Conservation (phyloP, 345 rosid genomes). For the Syzygium grande region DNA sequence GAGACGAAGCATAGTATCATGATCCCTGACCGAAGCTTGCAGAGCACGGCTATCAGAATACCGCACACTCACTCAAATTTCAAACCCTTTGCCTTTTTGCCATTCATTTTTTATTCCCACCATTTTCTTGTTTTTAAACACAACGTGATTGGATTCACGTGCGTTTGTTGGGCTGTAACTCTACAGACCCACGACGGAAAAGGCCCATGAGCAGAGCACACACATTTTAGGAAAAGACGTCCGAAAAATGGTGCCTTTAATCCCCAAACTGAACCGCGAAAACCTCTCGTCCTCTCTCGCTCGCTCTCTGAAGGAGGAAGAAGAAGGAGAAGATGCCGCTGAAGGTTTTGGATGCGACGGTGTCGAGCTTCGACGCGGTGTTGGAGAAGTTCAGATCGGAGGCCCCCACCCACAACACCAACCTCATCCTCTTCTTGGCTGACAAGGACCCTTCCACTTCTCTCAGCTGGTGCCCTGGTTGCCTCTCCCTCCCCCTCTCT, state of each 20-base stretch:
- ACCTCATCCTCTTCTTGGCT: constrained; percentile 72
- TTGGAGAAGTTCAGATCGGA: constrained; percentile 48
- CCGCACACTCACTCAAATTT: neutral
- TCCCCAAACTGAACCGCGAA: neutral
- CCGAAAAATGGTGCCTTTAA: neutral
- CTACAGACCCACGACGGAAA: neutral
- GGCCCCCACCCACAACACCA: constrained; percentile 45
- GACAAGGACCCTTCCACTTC: constrained; percentile 69
- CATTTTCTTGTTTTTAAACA: neutral
- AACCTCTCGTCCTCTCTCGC: neutral
- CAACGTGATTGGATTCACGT: neutral
- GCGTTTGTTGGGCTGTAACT: neutral
- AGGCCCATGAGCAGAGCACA: neutral
- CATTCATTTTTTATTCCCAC: neutral
- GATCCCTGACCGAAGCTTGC: neutral
- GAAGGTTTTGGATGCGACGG: constrained; percentile 43
- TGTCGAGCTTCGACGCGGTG: constrained; percentile 38
- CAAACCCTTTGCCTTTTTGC: neutral
- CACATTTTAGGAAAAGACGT: neutral
- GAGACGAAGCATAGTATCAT: neutral
- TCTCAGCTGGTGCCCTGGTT: constrained; percentile 89
- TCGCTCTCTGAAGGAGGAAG: neutral
- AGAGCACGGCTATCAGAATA: neutral
- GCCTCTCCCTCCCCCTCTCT: neutral
- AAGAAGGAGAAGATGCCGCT: constrained; percentile 29